Base-by-base conservation (phyloP, 345 rosid species). In the Trapa bicornis region DNA sequence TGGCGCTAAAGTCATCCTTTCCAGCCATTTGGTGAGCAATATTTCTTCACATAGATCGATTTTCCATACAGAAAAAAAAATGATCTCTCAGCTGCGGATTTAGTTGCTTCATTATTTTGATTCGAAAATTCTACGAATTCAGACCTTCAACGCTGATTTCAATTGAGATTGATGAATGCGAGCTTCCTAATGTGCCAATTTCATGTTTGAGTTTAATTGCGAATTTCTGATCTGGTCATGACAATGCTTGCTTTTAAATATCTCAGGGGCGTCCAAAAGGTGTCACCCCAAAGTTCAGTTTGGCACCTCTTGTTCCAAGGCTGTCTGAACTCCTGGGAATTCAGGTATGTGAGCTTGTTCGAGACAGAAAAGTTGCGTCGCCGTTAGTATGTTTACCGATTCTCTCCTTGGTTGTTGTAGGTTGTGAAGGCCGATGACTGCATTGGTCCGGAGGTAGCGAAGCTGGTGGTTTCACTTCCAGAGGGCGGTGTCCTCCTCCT, bases 181-280 rank as follows among this genome's bases (percentile, higher is more conserved):
- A 22, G 29, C 29, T 22, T 22, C 29, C 29, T 22, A 22, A 22
- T 22, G 29, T 22, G 29, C 29, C 29, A 22, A 22, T 22, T 22
- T 22, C 60, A 1, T 6, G 17, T n/a, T 54, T 9, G 32, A n/a
- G 48, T n/a, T 54, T 16, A 54, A 17, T n/a, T 7, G 8, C 5
- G 4, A 54, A 54, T 4, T 7, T 54, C 37, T 6, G 63, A 58
- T 10, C 63, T 11, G 15, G 63, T 14, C 16, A 32, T 58, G 63
- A 58, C 63, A 1, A 32, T 58, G 38, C 37, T 32, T 58, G 63
- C 16, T 58, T 58, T 58, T 11, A 9, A 58, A 9, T 62, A 72
- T 80, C 78, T 50, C 87, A 89, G 96, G 97, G 97, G 43, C 90
- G 97, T 37, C 97, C 97, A n/a, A 91, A 91, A 82, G 97, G 97